A percentile compares a stretch with the other conserved stretches of the same genome.
Conservation (phyloP, 83 land plant genomes). For the Larix sibirica region DNA sequence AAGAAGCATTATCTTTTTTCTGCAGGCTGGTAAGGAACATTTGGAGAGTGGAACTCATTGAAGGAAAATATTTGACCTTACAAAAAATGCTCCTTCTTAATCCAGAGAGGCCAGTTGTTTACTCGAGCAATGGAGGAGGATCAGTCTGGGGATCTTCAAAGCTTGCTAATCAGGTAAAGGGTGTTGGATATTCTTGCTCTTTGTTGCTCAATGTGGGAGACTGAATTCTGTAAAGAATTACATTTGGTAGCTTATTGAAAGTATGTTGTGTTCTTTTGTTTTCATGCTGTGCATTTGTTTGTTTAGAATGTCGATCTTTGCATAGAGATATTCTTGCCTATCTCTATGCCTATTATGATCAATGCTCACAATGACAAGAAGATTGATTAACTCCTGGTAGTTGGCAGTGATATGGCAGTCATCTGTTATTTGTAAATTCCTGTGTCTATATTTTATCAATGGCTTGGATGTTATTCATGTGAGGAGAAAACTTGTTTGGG, state of each 20-base stretch:
- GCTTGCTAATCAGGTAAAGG: slow-evolving; percentile 15
- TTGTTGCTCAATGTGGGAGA: neutral
- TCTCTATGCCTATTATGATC: neutral
- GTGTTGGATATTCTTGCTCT: neutral
- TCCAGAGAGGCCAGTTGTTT: slow-evolving; percentile 14
- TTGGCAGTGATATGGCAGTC: neutral
- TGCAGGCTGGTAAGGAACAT: neutral
- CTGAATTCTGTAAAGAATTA: no score
- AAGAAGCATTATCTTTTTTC: slow-evolving; percentile 4
- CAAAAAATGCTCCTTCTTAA: neutral
- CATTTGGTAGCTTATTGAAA: no score
- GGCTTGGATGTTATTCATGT: neutral
- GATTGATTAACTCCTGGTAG: neutral
- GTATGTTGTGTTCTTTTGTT: neutral
- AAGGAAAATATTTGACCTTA: neutral
- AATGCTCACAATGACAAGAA: neutral
- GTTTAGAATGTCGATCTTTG: neutral
- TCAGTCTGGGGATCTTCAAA: slow-evolving; percentile 13
- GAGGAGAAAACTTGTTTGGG: neutral
- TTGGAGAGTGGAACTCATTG: neutral
- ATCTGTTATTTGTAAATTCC: neutral
- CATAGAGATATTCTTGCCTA: neutral
- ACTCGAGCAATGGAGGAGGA: slow-evolving; percentile 13
- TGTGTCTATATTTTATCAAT: neutral
- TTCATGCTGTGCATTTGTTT: neutral